Percentiles rank a stretch among this genome's conserved stretches.
Evolutionary conservation across 2,329 filamentous ascomycete species (phyloP).

Genomic region (Teratosphaeriaceae sp.): DNA sequence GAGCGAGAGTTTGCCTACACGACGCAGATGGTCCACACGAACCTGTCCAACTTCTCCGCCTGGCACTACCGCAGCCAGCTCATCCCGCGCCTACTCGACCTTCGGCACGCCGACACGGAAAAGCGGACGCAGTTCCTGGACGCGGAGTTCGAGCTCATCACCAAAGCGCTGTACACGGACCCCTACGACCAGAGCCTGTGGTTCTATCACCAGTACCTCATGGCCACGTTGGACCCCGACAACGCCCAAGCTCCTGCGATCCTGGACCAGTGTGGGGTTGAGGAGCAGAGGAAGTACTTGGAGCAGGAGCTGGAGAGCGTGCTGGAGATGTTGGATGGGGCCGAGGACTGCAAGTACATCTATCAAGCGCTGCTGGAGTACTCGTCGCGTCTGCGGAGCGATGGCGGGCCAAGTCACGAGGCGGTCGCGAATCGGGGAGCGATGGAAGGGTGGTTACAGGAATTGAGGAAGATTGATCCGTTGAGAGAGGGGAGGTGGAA

Average conservation of each 20-base stretch:
- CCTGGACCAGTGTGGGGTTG: constrained; percentile 53
- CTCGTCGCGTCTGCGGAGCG: constrained; percentile 46
- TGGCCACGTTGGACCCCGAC: constrained; percentile 57
- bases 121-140: constrained; percentile 66
- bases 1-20: constrained; percentile 86
- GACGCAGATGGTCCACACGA: constrained; percentile 74
- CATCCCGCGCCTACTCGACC: constrained; percentile 67
- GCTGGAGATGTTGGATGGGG: constrained; percentile 57
- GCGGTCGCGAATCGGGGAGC: too few relatives aligned
- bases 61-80: constrained; percentile 89
- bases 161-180: constrained; percentile 75
- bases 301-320: constrained; percentile 67
- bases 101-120: constrained; percentile 57
- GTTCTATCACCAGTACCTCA: constrained; percentile 91
- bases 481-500: constrained; percentile 69
- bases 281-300: constrained; percentile 61
- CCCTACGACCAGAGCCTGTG: constrained; percentile 93
- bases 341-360: constrained; percentile 74
- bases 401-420: constrained; percentile 34
- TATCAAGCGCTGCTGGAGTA: constrained; percentile 81
- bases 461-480: constrained; percentile 64
- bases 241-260: constrained; percentile 45
- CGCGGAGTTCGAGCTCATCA: constrained; percentile 68
- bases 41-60: constrained; percentile 92
- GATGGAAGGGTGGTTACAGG: constrained; percentile 51